A percentile compares a stretch with the other conserved stretches of the same genome.
These are phyloP conservation scores for Geotrichum bryndzae DNA, from an alignment of 1,139 yeast species.

Conservation along the genomic window DNA sequence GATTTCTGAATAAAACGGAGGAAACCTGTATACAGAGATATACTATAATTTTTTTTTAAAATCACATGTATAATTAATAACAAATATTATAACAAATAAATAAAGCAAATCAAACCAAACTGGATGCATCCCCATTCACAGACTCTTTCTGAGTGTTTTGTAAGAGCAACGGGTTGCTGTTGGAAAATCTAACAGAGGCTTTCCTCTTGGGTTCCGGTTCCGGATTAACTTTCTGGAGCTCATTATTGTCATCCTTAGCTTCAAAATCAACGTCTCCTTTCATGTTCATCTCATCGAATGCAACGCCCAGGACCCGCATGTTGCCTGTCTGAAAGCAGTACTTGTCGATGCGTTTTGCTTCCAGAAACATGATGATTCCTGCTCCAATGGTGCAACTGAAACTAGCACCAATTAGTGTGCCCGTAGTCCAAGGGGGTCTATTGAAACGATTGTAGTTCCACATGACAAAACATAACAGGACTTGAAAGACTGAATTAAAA, in stretches of 20 bases:
- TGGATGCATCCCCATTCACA: not conserved
- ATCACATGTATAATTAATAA: not conserved
- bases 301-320: slow-evolving; percentile 7
- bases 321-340: slow-evolving; percentile 15
- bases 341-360: slow-evolving; percentile 13
- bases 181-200: not conserved
- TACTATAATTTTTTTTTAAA: not conserved
- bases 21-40: not conserved
- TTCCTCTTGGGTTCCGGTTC: not conserved
- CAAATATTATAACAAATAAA: not conserved
- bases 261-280: not conserved
- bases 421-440: slow-evolving; percentile 25
- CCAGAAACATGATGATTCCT: slow-evolving; percentile 17
- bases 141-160: not conserved
- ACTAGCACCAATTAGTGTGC: slow-evolving; percentile 21
- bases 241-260: not conserved
- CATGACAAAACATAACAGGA: slow-evolving; percentile 20
- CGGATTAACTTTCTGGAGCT: not conserved
- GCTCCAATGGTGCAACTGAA: slow-evolving; percentile 18
- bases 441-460: slow-evolving; percentile 24
- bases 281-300: not conserved
- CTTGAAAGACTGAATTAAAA: slow-evolving; percentile 23
- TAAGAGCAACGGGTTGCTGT: not conserved
- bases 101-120: not conserved
- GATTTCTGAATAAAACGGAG: not conserved